Evolutionary conservation across 2,329 filamentous ascomycete genomes (phyloP), one percentile per base, ranked within the genome.

Genomic region (Celoporthe dispersa): DNA sequence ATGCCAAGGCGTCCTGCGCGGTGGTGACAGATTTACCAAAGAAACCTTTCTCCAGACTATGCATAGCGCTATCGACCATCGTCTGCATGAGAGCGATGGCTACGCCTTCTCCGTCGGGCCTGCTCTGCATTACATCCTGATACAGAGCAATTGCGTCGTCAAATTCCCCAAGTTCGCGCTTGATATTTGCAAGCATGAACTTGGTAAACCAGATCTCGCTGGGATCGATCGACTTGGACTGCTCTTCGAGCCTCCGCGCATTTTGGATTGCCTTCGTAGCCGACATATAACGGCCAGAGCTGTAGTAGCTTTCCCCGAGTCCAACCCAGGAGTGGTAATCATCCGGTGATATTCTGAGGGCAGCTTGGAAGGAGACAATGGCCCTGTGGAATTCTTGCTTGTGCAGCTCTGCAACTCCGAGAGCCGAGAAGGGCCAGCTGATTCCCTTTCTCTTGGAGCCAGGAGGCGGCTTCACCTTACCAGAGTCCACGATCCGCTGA

Each of bases 311-410:
- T 81, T 99, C 96, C n/a, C 95, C 96, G 1, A 99, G 86, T 0
- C 96, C 96, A 33, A 99, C 92, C 89, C 95, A 99, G 0, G 93
- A 97, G 80, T 99, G 92, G 77, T 98, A 98, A 79, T 98, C 94
- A 57, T 91, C 84, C 0, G 94, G 94, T 1, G 90, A 88, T 63
- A 97, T 92, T 67, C 95, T 87, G 44, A 99, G 84, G 14, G 96
- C 94, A 1, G 93, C 90, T 76, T 98, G 92, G 79, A 98, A 99
- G 0, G 94, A 97, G 11, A 95, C 90, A 67, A 98, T 94, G 48
- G 94, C 94, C 77, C 93, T 92, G 74, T 90, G 84, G 75, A 95
- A 98, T 71, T 97, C 94, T 78, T 97, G 94, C 78, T 94, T 96
- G 81, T 97, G 98, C 78, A 98, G 87, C 79, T 98, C 94, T 1